Conservation (phyloP, 2,329 filamentous ascomycete genomes). For the Orbilia ellipsospora region DNA sequence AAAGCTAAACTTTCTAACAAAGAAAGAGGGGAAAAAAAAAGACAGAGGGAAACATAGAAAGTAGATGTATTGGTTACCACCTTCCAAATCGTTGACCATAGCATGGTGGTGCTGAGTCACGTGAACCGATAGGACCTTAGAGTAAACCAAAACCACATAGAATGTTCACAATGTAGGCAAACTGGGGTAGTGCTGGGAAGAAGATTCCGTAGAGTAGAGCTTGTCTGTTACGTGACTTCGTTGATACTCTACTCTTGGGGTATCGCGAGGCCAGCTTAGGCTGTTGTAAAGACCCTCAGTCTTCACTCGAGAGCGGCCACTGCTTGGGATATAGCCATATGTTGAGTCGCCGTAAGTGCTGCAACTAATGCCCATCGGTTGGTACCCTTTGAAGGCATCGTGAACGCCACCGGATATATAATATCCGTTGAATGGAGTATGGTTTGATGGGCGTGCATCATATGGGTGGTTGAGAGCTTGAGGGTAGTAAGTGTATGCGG, state of each 20-base stretch:
- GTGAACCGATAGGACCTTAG: too few relatives aligned
- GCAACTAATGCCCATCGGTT: slow-evolving; percentile 49
- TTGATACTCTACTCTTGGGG: slow-evolving; percentile 47
- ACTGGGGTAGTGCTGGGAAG: slow-evolving; percentile 49
- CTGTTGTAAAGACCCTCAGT: slow-evolving; percentile 42
- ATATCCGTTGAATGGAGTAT: slow-evolving; percentile 45
- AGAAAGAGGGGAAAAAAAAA: not conserved
- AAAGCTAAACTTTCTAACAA: not conserved
- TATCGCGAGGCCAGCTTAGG: slow-evolving; percentile 44
- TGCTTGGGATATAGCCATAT: slow-evolving; percentile 46
- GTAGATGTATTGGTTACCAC: too few relatives aligned
- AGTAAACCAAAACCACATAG: not conserved
- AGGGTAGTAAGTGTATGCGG: slow-evolving; percentile 49
- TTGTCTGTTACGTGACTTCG: slow-evolving; percentile 47
- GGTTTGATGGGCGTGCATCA: slow-evolving; percentile 41
- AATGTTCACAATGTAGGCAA: slow-evolving; percentile 37
- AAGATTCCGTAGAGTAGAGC: slow-evolving; percentile 44
- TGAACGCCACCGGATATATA: slow-evolving; percentile 50
- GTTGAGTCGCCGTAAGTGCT: slow-evolving; percentile 49
- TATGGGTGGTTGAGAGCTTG: slow-evolving; percentile 48
- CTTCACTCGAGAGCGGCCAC: slow-evolving; percentile 45
- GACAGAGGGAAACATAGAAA: not conserved
- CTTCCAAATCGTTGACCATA: too few relatives aligned
- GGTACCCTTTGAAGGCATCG: slow-evolving; percentile 51
- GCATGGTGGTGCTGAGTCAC: too few relatives aligned